Evolutionary conservation across 2,329 filamentous ascomycete species (phyloP).

Genomic region (Didymella pinodella): DNA sequence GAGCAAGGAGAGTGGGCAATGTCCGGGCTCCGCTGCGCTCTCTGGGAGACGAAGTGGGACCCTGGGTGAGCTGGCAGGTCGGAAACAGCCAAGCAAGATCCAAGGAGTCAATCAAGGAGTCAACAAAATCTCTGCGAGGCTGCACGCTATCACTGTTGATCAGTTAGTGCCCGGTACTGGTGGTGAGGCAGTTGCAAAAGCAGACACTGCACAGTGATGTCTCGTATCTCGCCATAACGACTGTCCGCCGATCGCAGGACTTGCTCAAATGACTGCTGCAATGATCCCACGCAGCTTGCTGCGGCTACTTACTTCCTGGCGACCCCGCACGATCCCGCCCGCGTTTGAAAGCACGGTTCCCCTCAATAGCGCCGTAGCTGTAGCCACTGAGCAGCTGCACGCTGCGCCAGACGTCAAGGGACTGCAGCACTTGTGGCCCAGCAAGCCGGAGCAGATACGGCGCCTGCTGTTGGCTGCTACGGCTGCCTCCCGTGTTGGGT

Average conservation of each 20-base stretch:
- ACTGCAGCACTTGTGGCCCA: slow-evolving; percentile 26
- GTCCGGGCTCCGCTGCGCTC: slow-evolving; percentile 10
- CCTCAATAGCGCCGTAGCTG: slow-evolving; percentile 4
- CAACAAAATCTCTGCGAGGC: slow-evolving; percentile 19
- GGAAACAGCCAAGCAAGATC: slow-evolving; percentile 13
- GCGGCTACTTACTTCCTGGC: slow-evolving; percentile 24
- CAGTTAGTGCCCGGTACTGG: slow-evolving; percentile 6
- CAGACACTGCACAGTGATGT: slow-evolving; percentile 8
- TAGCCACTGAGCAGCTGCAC: slow-evolving; percentile 24
- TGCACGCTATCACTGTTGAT: slow-evolving; percentile 13
- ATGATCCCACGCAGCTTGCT: slow-evolving; percentile 15
- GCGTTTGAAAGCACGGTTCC: slow-evolving; percentile 12
- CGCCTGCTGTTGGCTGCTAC: slow-evolving; percentile 26
- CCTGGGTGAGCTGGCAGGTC: slow-evolving; percentile 16
- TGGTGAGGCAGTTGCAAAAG: slow-evolving; percentile 12
- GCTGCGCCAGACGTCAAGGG: slow-evolving; percentile 24
- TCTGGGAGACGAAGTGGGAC: slow-evolving; percentile 19
- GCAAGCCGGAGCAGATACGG: slow-evolving; percentile 27
- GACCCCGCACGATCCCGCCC: slow-evolving; percentile 17
- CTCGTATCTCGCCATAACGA: slow-evolving; percentile 32
- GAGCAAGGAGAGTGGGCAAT: slow-evolving; percentile 12
- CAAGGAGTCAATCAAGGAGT: slow-evolving; percentile 11
- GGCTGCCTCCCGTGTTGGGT: slow-evolving; percentile 22
- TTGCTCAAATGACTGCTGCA: slow-evolving; percentile 27
- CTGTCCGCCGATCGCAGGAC: slow-evolving; percentile 19